Percentiles rank a stretch among this genome's conserved stretches.
phyloP scores from a whole-genome alignment of 148 eudicot species.

The Rhododendron vialii region DNA sequence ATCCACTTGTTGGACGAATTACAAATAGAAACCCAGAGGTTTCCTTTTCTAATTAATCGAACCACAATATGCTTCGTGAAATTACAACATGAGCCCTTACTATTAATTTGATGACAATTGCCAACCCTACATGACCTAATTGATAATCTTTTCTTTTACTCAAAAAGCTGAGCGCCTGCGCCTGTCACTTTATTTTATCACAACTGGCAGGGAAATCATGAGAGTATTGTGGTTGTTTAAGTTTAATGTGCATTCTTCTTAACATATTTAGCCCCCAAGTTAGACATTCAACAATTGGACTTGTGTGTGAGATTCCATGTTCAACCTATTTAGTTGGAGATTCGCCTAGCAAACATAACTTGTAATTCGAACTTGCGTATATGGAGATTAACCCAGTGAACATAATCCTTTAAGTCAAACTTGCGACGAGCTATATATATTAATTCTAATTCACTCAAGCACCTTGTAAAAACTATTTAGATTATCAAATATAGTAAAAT shows the following conservation, averaged over 20 bases:
- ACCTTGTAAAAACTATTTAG: neutral
- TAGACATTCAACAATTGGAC: neutral
- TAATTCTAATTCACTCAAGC: neutral
- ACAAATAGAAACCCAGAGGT: neutral
- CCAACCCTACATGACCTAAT: neutral
- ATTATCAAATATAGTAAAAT: neutral
- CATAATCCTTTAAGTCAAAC: neutral
- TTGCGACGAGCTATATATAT: neutral
- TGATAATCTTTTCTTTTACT: neutral
- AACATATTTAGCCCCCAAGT: neutral
- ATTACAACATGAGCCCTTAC: neutral
- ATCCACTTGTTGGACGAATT: neutral
- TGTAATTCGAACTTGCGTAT: neutral
- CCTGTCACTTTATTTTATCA: neutral
- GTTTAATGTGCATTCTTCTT: neutral
- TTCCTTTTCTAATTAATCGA: neutral
- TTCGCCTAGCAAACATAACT: neutral
- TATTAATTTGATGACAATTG: no score
- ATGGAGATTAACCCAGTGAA: neutral
- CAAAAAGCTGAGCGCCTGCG: neutral
- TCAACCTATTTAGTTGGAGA: neutral
- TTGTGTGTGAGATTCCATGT: neutral
- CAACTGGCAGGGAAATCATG: neutral
- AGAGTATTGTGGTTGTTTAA: neutral
- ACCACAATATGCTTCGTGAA: neutral